phyloP scores from a whole-genome alignment of 805 yeast species.

The Barnettozyma californica region DNA sequence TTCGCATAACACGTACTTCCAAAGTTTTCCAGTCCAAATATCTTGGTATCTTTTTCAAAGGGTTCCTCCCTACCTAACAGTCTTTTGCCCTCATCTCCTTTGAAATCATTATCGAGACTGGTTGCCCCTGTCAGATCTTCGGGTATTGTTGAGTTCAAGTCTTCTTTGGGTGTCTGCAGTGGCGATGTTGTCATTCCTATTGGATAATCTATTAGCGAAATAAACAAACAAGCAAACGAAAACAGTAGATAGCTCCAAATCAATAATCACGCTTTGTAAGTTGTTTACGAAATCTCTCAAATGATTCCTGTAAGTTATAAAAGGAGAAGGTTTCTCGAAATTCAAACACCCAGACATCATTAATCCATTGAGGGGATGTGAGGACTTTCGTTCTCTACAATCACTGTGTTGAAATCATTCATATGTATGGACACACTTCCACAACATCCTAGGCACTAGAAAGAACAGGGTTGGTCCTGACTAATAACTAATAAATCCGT shows the following conservation, averaged over 20 bases:
- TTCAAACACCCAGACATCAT: too few relatives aligned
- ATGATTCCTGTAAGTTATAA: too few relatives aligned
- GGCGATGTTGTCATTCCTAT: background rate
- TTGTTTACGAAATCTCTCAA: background rate
- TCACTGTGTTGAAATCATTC: too few relatives aligned
- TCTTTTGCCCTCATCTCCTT: background rate
- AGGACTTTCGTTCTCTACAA: too few relatives aligned
- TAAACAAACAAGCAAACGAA: too few relatives aligned
- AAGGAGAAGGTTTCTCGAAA: too few relatives aligned
- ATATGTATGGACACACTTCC: too few relatives aligned
- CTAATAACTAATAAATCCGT: too few relatives aligned
- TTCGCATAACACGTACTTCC: conserved; percentile 95
- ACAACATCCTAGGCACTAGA: too few relatives aligned
- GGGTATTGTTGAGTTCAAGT: background rate
- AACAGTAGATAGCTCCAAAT: too few relatives aligned
- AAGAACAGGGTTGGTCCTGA: too few relatives aligned
- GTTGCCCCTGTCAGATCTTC: background rate
- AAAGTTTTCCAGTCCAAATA: conserved; percentile 78
- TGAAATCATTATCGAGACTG: background rate
- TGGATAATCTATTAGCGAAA: background rate
- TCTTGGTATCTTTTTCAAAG: conserved; percentile 33
- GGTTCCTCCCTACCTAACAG: background rate
- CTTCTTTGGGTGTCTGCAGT: background rate
- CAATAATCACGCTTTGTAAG: background rate
- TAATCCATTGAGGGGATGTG: too few relatives aligned